Conservation (phyloP, 768 basidiomycete genomes). For the Cytidiella melzeri region DNA sequence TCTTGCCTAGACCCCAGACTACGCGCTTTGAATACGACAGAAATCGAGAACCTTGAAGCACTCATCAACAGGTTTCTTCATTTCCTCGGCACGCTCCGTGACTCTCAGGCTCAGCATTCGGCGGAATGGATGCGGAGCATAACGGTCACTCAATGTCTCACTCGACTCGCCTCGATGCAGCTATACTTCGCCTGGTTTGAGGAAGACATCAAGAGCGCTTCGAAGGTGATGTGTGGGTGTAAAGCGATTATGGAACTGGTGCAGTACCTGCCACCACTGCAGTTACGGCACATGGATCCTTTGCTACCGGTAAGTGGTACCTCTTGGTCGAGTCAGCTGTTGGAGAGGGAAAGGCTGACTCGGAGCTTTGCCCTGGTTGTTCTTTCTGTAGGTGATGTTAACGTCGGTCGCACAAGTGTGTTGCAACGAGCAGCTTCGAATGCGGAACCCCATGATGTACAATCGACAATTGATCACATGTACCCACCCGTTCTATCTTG, state of each 20-base stretch:
- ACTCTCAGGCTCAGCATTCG: constrained; percentile 4
- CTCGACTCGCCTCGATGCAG: constrained; percentile 45
- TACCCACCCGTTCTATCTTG: constrained; percentile 4
- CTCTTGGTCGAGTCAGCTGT: background rate
- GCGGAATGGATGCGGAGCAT: constrained; percentile 26
- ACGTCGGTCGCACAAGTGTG: constrained; percentile 5
- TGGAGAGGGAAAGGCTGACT: too few relatives aligned
- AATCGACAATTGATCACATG: constrained; percentile 4
- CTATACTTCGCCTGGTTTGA: constrained; percentile 45
- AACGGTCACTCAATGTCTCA: constrained; percentile 43
- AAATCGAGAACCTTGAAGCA: constrained; percentile 14
- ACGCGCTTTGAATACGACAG: constrained; percentile 7
- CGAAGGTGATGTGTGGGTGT: constrained; percentile 14
- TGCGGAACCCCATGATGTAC: background rate
- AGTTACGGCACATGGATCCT: constrained; percentile 4
- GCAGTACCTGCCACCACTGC: background rate
- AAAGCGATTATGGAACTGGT: constrained; percentile 17
- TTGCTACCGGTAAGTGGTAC: constrained; percentile 7
- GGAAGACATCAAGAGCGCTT: constrained; percentile 17
- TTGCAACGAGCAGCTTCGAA: background rate
- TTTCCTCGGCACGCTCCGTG: constrained; percentile 12
- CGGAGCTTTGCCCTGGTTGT: too few relatives aligned
- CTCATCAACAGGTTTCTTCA: constrained; percentile 20
- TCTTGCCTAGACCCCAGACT: background rate
- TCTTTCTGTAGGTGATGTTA: constrained; percentile 5